Evolutionary conservation across 148 eudicot species (phyloP).

Genomic region (Cornus kousa): DNA sequence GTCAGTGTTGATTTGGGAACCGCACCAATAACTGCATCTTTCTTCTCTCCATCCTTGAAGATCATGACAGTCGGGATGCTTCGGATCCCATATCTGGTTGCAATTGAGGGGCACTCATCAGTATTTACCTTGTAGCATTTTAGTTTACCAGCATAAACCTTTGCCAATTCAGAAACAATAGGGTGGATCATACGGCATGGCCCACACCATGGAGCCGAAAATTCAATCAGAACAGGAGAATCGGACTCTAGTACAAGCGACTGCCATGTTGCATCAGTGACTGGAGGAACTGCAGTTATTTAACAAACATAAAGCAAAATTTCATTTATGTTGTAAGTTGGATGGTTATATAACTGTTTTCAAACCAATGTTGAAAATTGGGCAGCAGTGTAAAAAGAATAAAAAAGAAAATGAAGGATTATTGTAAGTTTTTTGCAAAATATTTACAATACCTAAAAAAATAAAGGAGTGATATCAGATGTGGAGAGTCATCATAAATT

Average conservation of each 20-base stretch:
- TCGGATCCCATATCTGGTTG: constrained; percentile 73
- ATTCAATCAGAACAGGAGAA: constrained; percentile 70
- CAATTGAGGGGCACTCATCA: constrained; percentile 68
- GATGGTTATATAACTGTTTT: no score
- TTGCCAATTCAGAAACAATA: constrained; percentile 69
- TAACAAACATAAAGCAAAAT: constrained; percentile 1
- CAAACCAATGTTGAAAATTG: no score
- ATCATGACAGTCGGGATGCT: constrained; percentile 90
- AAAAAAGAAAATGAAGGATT: no score
- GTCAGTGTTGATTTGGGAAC: constrained; percentile 75
- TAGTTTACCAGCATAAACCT: constrained; percentile 67
- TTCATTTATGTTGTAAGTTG: no score
- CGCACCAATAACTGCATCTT: constrained; percentile 89
- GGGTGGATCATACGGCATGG: constrained; percentile 53
- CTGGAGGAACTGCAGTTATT: constrained; percentile 57
- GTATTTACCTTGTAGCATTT: constrained; percentile 90
- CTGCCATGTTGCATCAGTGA: constrained; percentile 58
- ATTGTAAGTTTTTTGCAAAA: no score
- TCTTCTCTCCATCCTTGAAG: constrained; percentile 89
- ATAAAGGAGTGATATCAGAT: no score
- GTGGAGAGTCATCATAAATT: no score
- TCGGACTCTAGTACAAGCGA: constrained; percentile 59
- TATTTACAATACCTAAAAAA: no score
- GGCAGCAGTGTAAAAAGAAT: no score
- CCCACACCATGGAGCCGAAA: constrained; percentile 99